Conservation (phyloP, 495 filamentous ascomycete genomes). For the Aspergillus affinis region DNA sequence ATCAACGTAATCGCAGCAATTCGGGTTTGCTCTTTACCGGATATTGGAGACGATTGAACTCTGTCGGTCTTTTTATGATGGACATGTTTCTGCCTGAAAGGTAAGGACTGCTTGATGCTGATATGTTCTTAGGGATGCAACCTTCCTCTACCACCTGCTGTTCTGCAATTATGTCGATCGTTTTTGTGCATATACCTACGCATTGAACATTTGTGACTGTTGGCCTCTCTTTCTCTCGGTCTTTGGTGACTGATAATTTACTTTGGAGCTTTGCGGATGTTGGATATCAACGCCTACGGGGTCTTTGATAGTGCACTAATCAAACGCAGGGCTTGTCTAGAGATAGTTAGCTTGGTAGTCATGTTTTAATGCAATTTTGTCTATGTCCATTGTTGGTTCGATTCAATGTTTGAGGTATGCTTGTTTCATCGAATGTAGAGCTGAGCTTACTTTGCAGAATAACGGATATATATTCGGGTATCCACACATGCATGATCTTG, state of each 20-base stretch:
- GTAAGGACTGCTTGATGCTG: neutral
- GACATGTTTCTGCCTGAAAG: neutral
- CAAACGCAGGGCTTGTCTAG: neutral
- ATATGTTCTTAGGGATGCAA: neutral
- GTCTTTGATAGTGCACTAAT: neutral
- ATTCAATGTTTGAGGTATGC: neutral
- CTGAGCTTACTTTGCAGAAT: neutral
- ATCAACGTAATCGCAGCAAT: constrained; percentile 2
- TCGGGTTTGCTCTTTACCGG: neutral
- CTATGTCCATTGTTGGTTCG: neutral
- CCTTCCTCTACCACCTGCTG: neutral
- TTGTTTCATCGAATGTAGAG: neutral
- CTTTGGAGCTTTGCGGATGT: neutral
- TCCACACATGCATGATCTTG: no score
- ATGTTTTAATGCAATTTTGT: neutral
- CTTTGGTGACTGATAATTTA: neutral
- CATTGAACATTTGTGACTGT: neutral
- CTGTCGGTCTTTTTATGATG: neutral
- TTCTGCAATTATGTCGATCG: neutral
- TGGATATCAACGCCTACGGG: neutral
- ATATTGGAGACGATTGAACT: neutral
- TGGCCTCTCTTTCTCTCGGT: neutral
- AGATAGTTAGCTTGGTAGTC: neutral
- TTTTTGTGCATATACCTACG: neutral
- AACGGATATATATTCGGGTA: neutral